Base-by-base conservation (phyloP, 2,329 filamentous ascomycete genomes). In the Knufia petricola region DNA sequence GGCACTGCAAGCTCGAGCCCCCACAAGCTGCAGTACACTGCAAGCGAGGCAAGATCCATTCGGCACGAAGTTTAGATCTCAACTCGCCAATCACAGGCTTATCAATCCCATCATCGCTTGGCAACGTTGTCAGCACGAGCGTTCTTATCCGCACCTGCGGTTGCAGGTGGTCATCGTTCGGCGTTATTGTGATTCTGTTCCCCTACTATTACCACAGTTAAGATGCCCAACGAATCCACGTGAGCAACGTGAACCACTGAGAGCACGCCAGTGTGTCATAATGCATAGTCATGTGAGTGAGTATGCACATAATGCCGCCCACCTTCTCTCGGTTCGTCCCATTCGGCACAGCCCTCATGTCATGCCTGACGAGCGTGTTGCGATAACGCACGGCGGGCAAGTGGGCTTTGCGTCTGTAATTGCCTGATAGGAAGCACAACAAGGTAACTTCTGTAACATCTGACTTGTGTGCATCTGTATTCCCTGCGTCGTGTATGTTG, bases 221-320 rank as follows among this genome's bases (percentile, higher is more conserved):
- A 15, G n/a, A 47, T 38, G 31, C 37, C 19, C 8, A 34, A 13
- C 3, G 20, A 30, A 48, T 17, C 44, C 17, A 46, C 21, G 19
- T n/a, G 23, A 26, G 21, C 10, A 30, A 39, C 9, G 15, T n/a
- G 7, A 24, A 28, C 28, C 36, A 6, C 15, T 6, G 15, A 17
- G 15, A 17, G 13, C 15, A 12, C 17, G 31, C 21, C 42, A 23
- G 15, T 36, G 26, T 50, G 50, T 58, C 56, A 58, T 52, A 39
- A 36, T 39, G 46, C 51, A 49, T 23, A 48, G 52, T 56, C 56
- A 58, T 50, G 26, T 12, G 12, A 12, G 6, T 12, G 26, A 28
- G 26, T 28, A 50, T 55, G 53, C 53, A 50, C 48, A 53, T 24
- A 43, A 53, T 51, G 12, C 21, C 17, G 46, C 26, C 26, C 6